Percentiles rank a stretch among this genome's conserved stretches.
These are phyloP conservation scores for Gossypium gossypioides DNA, from an alignment of 441 rosid genomes.

Conservation along the genomic window DNA sequence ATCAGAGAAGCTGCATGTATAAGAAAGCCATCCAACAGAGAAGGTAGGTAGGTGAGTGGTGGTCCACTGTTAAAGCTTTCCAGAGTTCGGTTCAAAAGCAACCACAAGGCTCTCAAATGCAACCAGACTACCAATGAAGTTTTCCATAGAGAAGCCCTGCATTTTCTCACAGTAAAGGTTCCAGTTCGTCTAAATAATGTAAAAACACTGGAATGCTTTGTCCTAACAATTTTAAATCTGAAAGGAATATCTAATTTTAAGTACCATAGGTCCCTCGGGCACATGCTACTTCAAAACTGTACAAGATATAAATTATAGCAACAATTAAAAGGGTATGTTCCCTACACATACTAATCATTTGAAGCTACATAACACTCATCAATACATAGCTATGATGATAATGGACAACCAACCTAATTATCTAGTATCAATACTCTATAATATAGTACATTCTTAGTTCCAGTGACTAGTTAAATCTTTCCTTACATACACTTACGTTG, in stretches of 20 bases:
- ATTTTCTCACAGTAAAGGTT: slow-evolving; percentile 16
- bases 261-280: not conserved
- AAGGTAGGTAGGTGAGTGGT: slow-evolving; percentile 1
- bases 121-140: slow-evolving; percentile 31
- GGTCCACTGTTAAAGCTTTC: slow-evolving; percentile 20
- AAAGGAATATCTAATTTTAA: not conserved
- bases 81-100: slow-evolving; percentile 22
- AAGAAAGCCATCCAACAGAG: slow-evolving; percentile 25
- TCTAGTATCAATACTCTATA: not conserved
- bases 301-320: not conserved
- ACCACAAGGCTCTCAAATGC: slow-evolving; percentile 29
- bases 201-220: not conserved
- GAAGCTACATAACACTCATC: not conserved
- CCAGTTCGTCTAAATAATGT: slow-evolving; percentile 14
- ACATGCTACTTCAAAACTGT: not conserved
- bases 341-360: not conserved
- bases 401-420: not conserved
- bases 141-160: slow-evolving; percentile 52
- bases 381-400: not conserved
- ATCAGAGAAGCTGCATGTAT: not conserved
- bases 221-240: not conserved
- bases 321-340: not conserved
- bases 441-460: not conserved
- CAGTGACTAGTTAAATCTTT: not conserved
- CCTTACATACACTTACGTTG: not conserved